phyloP scores from a whole-genome alignment of 2,329 filamentous ascomycete genomes.

The Colletotrichum filicis region DNA sequence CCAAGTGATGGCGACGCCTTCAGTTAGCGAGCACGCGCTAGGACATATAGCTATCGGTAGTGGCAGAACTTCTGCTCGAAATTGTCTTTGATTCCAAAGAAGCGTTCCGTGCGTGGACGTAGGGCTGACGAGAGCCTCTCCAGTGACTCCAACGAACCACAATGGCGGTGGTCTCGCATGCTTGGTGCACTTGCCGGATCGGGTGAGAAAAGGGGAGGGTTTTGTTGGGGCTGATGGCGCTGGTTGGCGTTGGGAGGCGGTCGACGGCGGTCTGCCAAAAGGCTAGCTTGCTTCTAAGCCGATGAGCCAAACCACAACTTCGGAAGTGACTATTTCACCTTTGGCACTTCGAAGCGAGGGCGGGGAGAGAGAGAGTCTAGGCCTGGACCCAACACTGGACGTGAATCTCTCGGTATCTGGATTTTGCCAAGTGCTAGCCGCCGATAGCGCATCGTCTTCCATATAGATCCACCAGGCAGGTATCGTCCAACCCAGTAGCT shows the following conservation, averaged over 20 bases:
- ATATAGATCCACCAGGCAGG: not conserved
- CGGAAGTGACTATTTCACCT: not conserved
- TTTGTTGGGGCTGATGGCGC: not conserved
- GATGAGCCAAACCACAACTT: not conserved
- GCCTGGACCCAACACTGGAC: not conserved
- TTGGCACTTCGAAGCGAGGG: not conserved
- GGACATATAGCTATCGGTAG: not conserved
- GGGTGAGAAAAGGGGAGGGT: not conserved
- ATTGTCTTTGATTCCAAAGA: not conserved
- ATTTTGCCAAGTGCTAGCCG: slow-evolving; percentile 1
- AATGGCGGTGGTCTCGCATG: not conserved
- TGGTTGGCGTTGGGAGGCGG: not conserved
- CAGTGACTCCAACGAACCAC: not conserved
- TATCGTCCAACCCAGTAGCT: not conserved
- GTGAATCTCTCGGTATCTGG: not conserved
- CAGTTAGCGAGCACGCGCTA: not conserved
- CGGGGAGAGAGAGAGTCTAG: not conserved
- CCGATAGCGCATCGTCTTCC: not conserved
- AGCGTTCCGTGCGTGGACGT: not conserved
- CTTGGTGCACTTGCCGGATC: not conserved
- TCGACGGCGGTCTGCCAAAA: not conserved
- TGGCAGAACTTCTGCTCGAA: not conserved
- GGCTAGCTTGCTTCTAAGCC: not conserved
- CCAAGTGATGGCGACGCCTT: not conserved
- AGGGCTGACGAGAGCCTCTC: not conserved